Evolutionary conservation across 306 rosid species (phyloP), one percentile per base, ranked within the genome.

Genomic region (Abrus precatorius): DNA sequence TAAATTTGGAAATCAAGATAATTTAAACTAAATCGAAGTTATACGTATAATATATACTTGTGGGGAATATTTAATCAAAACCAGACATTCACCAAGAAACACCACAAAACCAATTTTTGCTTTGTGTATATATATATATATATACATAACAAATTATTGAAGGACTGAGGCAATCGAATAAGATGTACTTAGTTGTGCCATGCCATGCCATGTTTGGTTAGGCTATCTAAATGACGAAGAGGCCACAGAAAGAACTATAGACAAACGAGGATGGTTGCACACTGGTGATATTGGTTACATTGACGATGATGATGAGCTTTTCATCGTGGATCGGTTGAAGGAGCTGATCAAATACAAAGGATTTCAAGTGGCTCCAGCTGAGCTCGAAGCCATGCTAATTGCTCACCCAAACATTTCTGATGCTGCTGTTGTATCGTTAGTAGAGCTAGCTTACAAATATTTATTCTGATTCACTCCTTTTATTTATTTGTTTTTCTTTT

Each of bases 341-440:
- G 97, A 92, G 10, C 33, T 92, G 28, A 92, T 92, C 73, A 92
- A 92, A 57, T 88, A 71, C 87, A 90, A 88, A 82, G 97, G 94
- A 14, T 90, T 88, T 81, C 97, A 88, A 61, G 94, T 92, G 0
- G 90, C 97, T n/a, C 97, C 97, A 0, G 94, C 97, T 3, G 97
- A 92, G 83, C 89, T 92, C 1, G 94, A 90, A 80, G 90, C 91
- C 49, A 45, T 92, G 71, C 72, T 92, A 34, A 63, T 87, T 41
- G 55, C 92, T 54, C 92, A 92, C 34, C 86, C 88, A 2, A 27
- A 74, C 60, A 81, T 92, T 55, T 76, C 90, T 27, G 92, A 92
- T 45, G 94, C 91, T 0, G 94, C 91, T 5, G 89, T 90, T 83
- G 89, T 90, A 1, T 75, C 92, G 94, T 90, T 84, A 48, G 89